Percentiles rank a stretch among this genome's conserved stretches.
Evolutionary conservation across 2,329 filamentous ascomycete species (phyloP).

Genomic region (Monosporascus sp.): DNA sequence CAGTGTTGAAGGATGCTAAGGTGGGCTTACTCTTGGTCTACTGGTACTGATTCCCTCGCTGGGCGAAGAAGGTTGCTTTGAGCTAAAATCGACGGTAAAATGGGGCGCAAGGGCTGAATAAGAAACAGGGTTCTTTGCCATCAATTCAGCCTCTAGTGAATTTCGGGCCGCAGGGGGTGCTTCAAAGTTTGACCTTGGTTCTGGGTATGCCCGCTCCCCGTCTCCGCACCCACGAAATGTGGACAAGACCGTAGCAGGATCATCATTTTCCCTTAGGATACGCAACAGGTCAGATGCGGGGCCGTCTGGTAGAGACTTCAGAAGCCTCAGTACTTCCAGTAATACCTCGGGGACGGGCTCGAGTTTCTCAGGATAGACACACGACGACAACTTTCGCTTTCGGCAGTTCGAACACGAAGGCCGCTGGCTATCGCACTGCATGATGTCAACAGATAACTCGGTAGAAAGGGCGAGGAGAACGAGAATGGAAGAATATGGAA

Average conservation of each 20-base stretch:
- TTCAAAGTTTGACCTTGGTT: neutral
- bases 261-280: slow-evolving; percentile 14
- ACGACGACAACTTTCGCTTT: slow-evolving; percentile 7
- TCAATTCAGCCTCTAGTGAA: slow-evolving; percentile 18
- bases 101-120: slow-evolving; percentile 13
- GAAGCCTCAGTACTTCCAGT: slow-evolving; percentile 19
- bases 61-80: slow-evolving; percentile 4
- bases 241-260: slow-evolving; percentile 16
- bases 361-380: slow-evolving; percentile 12
- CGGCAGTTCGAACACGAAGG: slow-evolving; percentile 14
- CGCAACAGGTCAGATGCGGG: slow-evolving; percentile 15
- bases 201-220: neutral
- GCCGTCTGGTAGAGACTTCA: slow-evolving; percentile 14
- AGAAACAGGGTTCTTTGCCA: slow-evolving; percentile 16
- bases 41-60: slow-evolving; percentile 1
- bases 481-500: neutral
- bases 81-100: slow-evolving; percentile 5
- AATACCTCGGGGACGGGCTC: slow-evolving; percentile 8
- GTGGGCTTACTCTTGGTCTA: neutral
- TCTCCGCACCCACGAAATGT: slow-evolving; percentile 7
- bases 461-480: neutral
- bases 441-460: neutral
- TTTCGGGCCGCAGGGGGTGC: neutral
- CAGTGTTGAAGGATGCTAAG: neutral
- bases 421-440: slow-evolving; percentile 15